These are phyloP conservation scores for Tuber brumale DNA, from an alignment of 495 filamentous ascomycete genomes.

Conservation along the genomic window DNA sequence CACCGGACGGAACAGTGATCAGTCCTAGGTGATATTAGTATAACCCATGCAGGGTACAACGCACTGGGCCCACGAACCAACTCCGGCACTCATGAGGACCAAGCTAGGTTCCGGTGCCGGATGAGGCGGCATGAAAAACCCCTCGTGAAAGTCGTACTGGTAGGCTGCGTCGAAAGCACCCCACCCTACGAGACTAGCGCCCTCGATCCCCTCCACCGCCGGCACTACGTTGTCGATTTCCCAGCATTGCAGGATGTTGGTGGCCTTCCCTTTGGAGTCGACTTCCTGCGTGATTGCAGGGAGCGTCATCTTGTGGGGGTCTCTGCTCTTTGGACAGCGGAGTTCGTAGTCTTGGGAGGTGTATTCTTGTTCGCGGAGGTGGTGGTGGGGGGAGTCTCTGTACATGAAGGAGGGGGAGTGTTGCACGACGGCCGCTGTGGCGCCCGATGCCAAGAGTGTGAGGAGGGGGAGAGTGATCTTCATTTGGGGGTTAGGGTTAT, in stretches of 20 bases:
- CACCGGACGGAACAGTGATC: not conserved
- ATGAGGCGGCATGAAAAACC: not conserved
- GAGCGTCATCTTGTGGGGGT: not conserved
- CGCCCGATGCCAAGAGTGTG: not conserved
- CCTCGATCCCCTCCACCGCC: not conserved
- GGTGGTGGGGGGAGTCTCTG: too few relatives aligned
- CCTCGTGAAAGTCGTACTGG: not conserved
- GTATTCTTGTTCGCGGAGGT: not conserved
- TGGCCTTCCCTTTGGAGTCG: not conserved
- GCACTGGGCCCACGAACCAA: not conserved
- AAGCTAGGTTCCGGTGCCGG: not conserved
- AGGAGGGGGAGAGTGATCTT: not conserved
- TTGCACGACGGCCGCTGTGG: not conserved
- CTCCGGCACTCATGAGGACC: not conserved
- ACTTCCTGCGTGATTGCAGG: not conserved
- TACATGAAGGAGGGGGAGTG: not conserved
- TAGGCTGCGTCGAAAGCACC: not conserved
- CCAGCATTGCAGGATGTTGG: not conserved
- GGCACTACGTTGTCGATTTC: not conserved
- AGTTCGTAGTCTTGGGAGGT: not conserved
- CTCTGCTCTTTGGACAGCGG: not conserved
- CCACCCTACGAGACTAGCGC: not conserved
- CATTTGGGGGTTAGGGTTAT: not conserved
- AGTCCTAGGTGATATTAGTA: not conserved
- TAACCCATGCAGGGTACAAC: not conserved